Evolutionary conservation across 306 rosid species (phyloP), one percentile per base, ranked within the genome.

Genomic region (Cyclanthera cordifolia): DNA sequence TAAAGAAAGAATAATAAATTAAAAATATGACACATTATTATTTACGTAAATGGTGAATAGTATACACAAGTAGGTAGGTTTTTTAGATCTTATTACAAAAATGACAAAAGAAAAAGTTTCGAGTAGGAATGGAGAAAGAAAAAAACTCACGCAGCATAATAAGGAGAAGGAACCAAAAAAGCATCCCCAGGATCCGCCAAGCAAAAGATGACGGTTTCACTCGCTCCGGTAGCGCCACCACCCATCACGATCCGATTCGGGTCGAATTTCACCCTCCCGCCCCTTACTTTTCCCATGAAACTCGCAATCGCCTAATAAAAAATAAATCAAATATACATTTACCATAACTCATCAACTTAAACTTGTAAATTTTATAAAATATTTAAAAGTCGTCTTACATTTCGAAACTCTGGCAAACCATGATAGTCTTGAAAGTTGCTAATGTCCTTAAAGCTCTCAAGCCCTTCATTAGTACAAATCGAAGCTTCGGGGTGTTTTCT

Each of bases 191-290:
- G 91, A 80, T 93, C 74, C 3, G 95, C 98, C 76, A 93, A 76
- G 57, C 98, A 93, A 69, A 93, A 93, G 81, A 86, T 89, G 70
- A 93, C 54, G 52, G 78, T 66, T 76, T 93, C 98, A 21, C 86
- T 89, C 15, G 95, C 98, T 0, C 98, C 98, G 4, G 98, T 93
- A 2, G 98, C 98, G 8, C 98, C 98, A 2, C 98, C 98, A 57
- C 89, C 75, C 98, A 93, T 89, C 70, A 93, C 73, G 69, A 93
- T 73, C 8, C 98, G 85, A 43, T 74, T 60, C 0, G 94, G 87
- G 76, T 89, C 91, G 77, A 84, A 93, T 72, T 19, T 75, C 39
- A 86, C 96, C 34, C 91, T 82, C 21, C 85, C 90, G 32, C 96
- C 96, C 76, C 98, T 87, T 57, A 74, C 88, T 75, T 75, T 89